These are phyloP conservation scores for Spergularia marina DNA, from an alignment of 148 eudicot genomes.

Conservation along the genomic window DNA sequence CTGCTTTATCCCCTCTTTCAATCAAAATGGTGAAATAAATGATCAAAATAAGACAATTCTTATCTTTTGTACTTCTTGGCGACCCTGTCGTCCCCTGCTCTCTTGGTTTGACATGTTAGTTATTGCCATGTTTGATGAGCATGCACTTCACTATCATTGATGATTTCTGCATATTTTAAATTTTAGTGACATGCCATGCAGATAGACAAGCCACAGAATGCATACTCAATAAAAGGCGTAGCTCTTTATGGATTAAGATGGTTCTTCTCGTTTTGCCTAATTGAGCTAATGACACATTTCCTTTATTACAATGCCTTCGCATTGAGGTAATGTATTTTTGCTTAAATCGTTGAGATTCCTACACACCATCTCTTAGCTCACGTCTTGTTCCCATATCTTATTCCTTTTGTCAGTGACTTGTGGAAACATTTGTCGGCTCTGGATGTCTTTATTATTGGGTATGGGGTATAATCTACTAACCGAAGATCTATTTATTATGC, in stretches of 20 bases:
- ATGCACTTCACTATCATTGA: neutral
- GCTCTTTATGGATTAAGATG: conserved; percentile 88
- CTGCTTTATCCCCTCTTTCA: neutral
- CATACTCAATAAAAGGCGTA: conserved; percentile 50
- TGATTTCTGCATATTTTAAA: neutral
- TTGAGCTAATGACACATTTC: conserved; percentile 82
- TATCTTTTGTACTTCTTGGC: neutral
- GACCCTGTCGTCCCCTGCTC: neutral
- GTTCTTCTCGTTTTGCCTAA: conserved; percentile 53
- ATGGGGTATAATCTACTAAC: conserved; percentile 71
- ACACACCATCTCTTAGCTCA: conserved; percentile 10
- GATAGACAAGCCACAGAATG: conserved; percentile 73
- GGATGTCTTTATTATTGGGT: conserved; percentile 87
- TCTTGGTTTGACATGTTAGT: neutral
- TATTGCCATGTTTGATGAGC: neutral
- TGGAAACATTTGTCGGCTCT: conserved; percentile 81
- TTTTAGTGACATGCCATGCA: conserved; percentile 33
- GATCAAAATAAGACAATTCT: neutral
- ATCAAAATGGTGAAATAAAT: neutral
- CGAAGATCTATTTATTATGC: neutral
- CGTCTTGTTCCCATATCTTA: conserved; percentile 17
- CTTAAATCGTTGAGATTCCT: neutral
- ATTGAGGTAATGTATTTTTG: conserved; percentile 49
- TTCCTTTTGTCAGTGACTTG: conserved; percentile 47
- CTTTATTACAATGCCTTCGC: conserved; percentile 88